Percentiles rank a stretch among this genome's conserved stretches.
These are phyloP conservation scores for Fusarium penzigii DNA, from an alignment of 2,329 filamentous ascomycete species.

Conservation along the genomic window DNA sequence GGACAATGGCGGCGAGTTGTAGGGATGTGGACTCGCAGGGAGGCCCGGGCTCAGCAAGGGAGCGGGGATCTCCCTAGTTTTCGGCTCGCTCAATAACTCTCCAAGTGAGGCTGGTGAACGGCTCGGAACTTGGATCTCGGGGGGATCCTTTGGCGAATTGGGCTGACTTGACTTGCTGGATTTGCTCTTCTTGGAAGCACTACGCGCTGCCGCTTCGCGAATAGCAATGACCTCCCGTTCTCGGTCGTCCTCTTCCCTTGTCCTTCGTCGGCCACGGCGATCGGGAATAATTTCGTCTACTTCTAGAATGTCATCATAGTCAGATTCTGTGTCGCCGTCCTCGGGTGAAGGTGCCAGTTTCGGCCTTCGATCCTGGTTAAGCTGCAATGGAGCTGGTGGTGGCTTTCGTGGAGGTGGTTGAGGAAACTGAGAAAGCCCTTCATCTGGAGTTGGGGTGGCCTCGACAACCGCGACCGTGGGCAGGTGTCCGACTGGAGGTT, in stretches of 20 bases:
- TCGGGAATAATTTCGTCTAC: slow-evolving; percentile 63
- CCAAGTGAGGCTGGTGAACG: slow-evolving; percentile 52
- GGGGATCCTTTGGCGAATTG: slow-evolving; percentile 29
- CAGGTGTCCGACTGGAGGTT: slow-evolving; percentile 41
- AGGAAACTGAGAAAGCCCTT: slow-evolving; percentile 52
- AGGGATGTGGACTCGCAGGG: slow-evolving; percentile 60
- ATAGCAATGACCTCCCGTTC: slow-evolving; percentile 69
- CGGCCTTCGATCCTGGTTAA: slow-evolving; percentile 42
- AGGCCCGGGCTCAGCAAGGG: slow-evolving; percentile 61
- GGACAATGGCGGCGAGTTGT: slow-evolving; percentile 68
- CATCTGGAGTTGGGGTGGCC: slow-evolving; percentile 46
- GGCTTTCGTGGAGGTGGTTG: slow-evolving; percentile 72
- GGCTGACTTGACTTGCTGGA: slow-evolving; percentile 45
- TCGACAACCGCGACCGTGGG: slow-evolving; percentile 45
- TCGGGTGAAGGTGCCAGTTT: slow-evolving; percentile 38
- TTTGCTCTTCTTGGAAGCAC: slow-evolving; percentile 73
- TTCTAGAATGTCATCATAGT: slow-evolving; percentile 78
- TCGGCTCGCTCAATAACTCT: slow-evolving; percentile 48
- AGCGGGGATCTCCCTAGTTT: slow-evolving; percentile 36
- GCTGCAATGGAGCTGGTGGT: slow-evolving; percentile 80
- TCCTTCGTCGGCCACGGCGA: slow-evolving; percentile 75
- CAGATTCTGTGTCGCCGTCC: slow-evolving; percentile 72
- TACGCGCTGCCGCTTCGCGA: slow-evolving; percentile 69
- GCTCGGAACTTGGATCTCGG: slow-evolving; percentile 39
- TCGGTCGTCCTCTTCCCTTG: slow-evolving; percentile 83